Base-by-base conservation (phyloP, 2,329 filamentous ascomycete species). In the Cordyceps militaris region DNA sequence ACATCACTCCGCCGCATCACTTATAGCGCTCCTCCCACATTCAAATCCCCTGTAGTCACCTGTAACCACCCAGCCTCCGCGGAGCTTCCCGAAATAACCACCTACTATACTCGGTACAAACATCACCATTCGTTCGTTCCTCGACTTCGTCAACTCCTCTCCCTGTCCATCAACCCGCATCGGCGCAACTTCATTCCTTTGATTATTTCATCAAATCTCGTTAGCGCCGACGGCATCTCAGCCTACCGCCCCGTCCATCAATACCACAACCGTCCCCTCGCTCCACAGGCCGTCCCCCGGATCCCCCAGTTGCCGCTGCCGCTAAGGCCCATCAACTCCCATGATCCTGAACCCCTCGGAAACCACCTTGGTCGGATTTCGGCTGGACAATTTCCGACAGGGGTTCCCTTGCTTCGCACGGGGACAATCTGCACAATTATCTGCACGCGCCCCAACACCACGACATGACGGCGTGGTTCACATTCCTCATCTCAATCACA, bases 231-330 rank as follows among this genome's bases (percentile, higher is more conserved):
- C 49, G 30, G 34, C 48, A n/a, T 16, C 30, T 11, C 30, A 10
- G 13, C 46, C 10, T 23, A 14, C 46, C 46, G 28, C 21, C 10
- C 5, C 47, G 44, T 47, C n/a, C 47, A 49, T 49, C 47, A 7
- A 49, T 36, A 24, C 47, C 47, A 36, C 8, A 34, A 32, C 24
- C 49, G 49, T 52, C 24, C 16, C 21, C 10, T 21, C n/a, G 11
- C 34, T 43, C 51, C 51, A 54, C 51, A 6, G 14, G 14, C 48
- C 30, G 14, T 24, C 19, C 36, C 50, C 51, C 51, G 51, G 51
- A 44, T 54, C 36, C 51, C 14, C 38, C 26, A 44, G 40, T 44
- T 54, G 51, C 51, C 51, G 51, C 21, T 3, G 38, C 51, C 40
- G 49, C 49, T 40, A 51, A 40, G 19, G 23, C 11, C 4, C 40